These are phyloP conservation scores for Vinca minor DNA, from an alignment of 257 asterid species.

Conservation along the genomic window DNA sequence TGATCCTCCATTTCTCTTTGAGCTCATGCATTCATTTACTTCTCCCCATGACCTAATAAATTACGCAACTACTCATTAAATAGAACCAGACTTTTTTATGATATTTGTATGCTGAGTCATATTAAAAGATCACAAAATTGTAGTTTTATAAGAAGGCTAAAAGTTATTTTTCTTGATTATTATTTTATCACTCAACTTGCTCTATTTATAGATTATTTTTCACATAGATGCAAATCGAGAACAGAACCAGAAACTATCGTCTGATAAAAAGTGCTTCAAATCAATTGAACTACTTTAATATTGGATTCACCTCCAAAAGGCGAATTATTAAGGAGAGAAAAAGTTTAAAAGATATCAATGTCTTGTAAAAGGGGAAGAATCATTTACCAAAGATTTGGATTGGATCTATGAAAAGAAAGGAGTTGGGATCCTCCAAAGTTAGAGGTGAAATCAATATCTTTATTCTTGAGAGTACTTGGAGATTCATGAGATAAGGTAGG, in stretches of 20 bases:
- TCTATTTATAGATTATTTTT: too few species aligned
- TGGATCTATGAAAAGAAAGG: constrained; percentile 52
- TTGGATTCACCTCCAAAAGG: too few species aligned
- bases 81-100: neutral
- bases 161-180: too few species aligned
- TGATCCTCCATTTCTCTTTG: constrained; percentile 41
- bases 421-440: constrained; percentile 46
- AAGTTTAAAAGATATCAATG: neutral
- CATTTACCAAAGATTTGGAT: constrained; percentile 47
- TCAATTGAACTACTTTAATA: too few species aligned
- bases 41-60: constrained; percentile 63
- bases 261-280: too few species aligned
- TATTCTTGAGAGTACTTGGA: constrained; percentile 25
- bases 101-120: neutral
- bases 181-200: too few species aligned
- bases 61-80: neutral
- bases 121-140: too few species aligned
- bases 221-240: too few species aligned
- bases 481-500: constrained; percentile 21
- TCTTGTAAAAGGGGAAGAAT: neutral
- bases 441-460: constrained; percentile 27
- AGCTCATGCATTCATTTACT: constrained; percentile 43
- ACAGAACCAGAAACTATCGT: too few species aligned
- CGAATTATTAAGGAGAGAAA: neutral
- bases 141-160: neutral